Conservation (phyloP, 2,329 filamentous ascomycete species). For the Leptoxyphium fumago region DNA sequence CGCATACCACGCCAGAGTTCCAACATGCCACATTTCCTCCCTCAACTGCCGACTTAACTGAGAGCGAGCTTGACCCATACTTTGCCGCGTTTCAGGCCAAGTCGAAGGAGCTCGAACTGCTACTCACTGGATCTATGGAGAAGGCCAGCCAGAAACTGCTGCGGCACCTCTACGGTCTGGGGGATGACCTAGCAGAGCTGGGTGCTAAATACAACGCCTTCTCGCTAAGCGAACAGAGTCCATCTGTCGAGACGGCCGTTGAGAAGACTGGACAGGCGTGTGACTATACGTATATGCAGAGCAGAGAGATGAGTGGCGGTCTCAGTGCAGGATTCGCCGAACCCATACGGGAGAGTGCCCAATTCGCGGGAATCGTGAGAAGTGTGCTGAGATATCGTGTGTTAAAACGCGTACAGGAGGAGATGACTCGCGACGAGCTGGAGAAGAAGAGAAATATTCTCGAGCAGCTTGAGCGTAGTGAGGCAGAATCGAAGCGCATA, state of each 20-base stretch:
- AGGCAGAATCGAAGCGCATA: conserved; percentile 81
- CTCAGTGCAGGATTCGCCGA: conserved; percentile 93
- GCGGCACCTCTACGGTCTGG: conserved; percentile 68
- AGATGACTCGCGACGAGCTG: conserved; percentile 90
- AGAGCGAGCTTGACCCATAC: conserved; percentile 88
- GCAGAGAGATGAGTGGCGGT: conserved; percentile 73
- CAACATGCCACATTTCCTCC: conserved; percentile 75
- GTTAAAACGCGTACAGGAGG: conserved; percentile 88
- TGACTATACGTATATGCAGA: conserved; percentile 90
- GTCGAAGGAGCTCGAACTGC: conserved; percentile 76
- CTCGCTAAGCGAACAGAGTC: conserved; percentile 81
- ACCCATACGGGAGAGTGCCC: conserved; percentile 92
- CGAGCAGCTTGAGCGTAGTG: conserved; percentile 82
- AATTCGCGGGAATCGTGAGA: conserved; percentile 89
- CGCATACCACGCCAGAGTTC: conserved; percentile 41
- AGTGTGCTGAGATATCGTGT: conserved; percentile 79
- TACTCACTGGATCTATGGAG: conserved; percentile 87
- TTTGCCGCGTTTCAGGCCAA: conserved; percentile 87
- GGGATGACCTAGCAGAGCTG: conserved; percentile 78
- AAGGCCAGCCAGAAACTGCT: conserved; percentile 87
- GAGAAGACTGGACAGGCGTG: conserved; percentile 89
- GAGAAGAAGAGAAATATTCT: conserved; percentile 71
- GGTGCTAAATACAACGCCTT: conserved; percentile 96
- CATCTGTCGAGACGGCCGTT: conserved; percentile 78
- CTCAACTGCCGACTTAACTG: conserved; percentile 58